Evolutionary conservation across 2,329 filamentous ascomycete genomes (phyloP).

Genomic region (Ophiostoma quercus): DNA sequence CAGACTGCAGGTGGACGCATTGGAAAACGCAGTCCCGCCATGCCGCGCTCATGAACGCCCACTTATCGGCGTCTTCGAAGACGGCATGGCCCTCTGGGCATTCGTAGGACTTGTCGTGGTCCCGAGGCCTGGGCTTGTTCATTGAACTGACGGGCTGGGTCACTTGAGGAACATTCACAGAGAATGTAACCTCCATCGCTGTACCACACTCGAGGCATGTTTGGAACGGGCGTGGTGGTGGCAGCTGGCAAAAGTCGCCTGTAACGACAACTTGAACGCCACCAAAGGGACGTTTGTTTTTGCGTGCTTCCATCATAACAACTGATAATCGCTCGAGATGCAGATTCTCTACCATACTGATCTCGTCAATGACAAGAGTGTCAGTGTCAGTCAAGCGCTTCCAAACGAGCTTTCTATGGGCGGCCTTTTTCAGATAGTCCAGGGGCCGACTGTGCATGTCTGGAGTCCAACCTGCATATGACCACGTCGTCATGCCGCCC

Average conservation of each 20-base stretch:
- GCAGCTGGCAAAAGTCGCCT: slow-evolving; percentile 57
- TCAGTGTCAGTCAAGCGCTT: slow-evolving; percentile 42
- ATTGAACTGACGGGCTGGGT: neutral
- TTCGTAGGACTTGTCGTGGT: slow-evolving; percentile 26
- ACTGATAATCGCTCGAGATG: slow-evolving; percentile 49
- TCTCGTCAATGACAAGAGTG: slow-evolving; percentile 60
- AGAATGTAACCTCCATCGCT: slow-evolving; percentile 29
- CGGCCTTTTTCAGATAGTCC: slow-evolving; percentile 29
- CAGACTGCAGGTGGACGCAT: slow-evolving; percentile 48
- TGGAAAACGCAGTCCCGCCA: slow-evolving; percentile 53
- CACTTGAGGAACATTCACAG: neutral
- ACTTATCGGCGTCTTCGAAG: slow-evolving; percentile 49
- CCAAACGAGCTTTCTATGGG: slow-evolving; percentile 26
- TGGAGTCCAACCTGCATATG: slow-evolving; percentile 53
- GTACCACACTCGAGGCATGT: slow-evolving; percentile 47
- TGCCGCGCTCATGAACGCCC: slow-evolving; percentile 53
- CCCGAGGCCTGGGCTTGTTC: neutral
- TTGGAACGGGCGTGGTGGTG: slow-evolving; percentile 53
- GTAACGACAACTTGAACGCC: slow-evolving; percentile 53
- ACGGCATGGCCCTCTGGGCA: slow-evolving; percentile 34
- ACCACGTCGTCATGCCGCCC: slow-evolving; percentile 51
- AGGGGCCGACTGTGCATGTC: slow-evolving; percentile 42
- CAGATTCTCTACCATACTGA: slow-evolving; percentile 58
- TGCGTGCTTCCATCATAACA: slow-evolving; percentile 40
- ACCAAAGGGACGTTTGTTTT: slow-evolving; percentile 34